Evolutionary conservation across 441 rosid species (phyloP), one percentile per base, ranked within the genome.

Genomic region (Theobroma grandiflorum): DNA sequence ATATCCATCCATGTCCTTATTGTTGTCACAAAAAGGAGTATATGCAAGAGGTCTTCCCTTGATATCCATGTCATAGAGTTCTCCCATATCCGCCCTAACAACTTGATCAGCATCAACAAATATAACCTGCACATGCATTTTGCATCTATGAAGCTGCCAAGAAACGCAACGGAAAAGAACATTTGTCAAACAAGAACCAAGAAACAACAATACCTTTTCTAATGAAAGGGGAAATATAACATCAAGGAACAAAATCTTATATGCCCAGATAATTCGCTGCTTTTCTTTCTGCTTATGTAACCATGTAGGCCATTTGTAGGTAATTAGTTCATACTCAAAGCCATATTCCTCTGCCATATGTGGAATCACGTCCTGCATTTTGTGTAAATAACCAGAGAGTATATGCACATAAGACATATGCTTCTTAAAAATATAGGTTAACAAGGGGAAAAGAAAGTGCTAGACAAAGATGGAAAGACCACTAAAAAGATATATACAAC

Each of bases 271-370:
- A 78, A 97, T 93, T 82, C 99, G 86, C 81, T 95, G 99, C 84
- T 97, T 97, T 88, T 97, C 99, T 81, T 91, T 97, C 92, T 97
- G 99, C 87, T 97, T 97, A 84, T 97, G 99, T 84, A 97, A 88
- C 99, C 99, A 97, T 26, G 98, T 86, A 65, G 99, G 99, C 99
- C 99, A 95, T 85, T 95, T 97, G 86, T 95, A 97, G 52, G 99
- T 95, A 84, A 97, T 82, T 49, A 97, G 93, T 85, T 91, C 99
- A 83, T 93, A 95, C 79, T 93, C 97, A 80, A 95, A 97, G 68
- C 95, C 97, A 87, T 95, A 95, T 81, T 95, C 95, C 85, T 81
- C 82, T 55, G 99, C 99, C 99, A 97, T 95, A 79, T 88, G 94
- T 53, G 99, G 99, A 86, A 97, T 94, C 82, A 95, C 93, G 85